Conservation (phyloP, 495 filamentous ascomycete species). For the Hypoxylon rickii region DNA sequence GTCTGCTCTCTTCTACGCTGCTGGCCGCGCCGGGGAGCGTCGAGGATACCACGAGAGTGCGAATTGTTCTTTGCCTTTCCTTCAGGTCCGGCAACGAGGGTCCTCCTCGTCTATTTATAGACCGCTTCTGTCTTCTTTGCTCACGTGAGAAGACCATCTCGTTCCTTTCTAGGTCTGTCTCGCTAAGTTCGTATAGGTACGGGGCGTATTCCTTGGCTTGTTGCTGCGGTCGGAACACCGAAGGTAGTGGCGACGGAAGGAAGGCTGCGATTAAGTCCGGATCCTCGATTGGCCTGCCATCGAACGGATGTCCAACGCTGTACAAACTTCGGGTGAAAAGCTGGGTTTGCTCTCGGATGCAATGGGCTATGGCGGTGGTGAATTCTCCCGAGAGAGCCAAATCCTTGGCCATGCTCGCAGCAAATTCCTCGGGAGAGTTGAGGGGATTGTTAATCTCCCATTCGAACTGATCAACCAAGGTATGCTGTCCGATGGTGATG, state of each 20-base stretch:
- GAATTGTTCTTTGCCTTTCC: conserved; percentile 87
- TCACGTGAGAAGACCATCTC: conserved; percentile 93
- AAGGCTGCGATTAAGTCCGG: conserved; percentile 83
- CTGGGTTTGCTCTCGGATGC: conserved; percentile 92
- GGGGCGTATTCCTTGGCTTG: conserved; percentile 91
- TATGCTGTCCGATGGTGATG: conserved; percentile 95
- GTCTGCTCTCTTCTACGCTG: conserved; percentile 79
- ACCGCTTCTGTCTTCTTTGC: conserved; percentile 90
- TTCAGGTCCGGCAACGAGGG: conserved; percentile 96
- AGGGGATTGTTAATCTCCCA: conserved; percentile 97
- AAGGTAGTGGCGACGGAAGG: conserved; percentile 79
- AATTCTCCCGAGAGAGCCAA: conserved; percentile 95
- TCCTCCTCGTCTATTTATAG: conserved; percentile 89
- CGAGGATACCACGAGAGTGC: conserved; percentile 86
- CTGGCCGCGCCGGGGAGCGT: conserved; percentile 84
- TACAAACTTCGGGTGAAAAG: conserved; percentile 93
- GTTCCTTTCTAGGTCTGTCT: conserved; percentile 85
- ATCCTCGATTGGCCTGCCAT: conserved; percentile 91
- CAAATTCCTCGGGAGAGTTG: conserved; percentile 95
- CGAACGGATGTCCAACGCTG: conserved; percentile 90
- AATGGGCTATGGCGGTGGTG: conserved; percentile 95
- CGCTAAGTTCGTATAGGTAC: conserved; percentile 90
- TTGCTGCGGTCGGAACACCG: conserved; percentile 85
- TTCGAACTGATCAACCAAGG: conserved; percentile 95
- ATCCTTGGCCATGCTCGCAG: conserved; percentile 82